Evolutionary conservation across 148 eudicot genomes (phyloP), one percentile per base, ranked within the genome.

Genomic region (Rhododendron vialii): DNA sequence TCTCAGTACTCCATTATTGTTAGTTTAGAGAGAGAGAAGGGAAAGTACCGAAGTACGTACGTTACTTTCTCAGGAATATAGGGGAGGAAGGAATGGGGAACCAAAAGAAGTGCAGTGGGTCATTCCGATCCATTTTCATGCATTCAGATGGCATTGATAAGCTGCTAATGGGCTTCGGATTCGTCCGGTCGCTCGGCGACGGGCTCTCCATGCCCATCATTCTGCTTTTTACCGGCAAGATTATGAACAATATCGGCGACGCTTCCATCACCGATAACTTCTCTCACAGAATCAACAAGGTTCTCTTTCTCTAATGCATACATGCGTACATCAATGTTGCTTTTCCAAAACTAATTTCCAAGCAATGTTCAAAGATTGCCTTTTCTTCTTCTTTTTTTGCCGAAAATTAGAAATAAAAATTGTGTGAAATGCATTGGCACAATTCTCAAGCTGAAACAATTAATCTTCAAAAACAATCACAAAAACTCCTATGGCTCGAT

Each of bases 221-320:
- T 43, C 82, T 95, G 57, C 65, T 87, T n/a, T 77, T 92, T 45
- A 87, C 93, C 35, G 89, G 93, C 91, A 91, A 87, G 89, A 87
- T 95, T 81, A 89, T 95, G 94, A 94, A 95, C 85, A 87, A 89
- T 83, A 90, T 95, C 84, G 98, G 98, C 18, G 86, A 7, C 12
- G 74, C 89, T 55, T 80, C 86, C 35, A 20, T 38, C 28, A 2
- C 84, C 11, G 78, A 79, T 76, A 18, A 77, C 33, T 93, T 94
- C 74, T 81, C 91, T 35, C 81, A 28, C 3, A 85, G 50, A 43
- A 90, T 96, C 85, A 95, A 92, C 82, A 81, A 92, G 94, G 99
- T 96, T 76, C 69, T 43, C 47, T 22, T 24, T 67, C 51, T 65
- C 26, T 65, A 57, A 57, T 57, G 65, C 61, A 41, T 41, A 41